Evolutionary conservation across 768 basidiomycete species (phyloP).

Genomic region (Leccinum disarticulatum): DNA sequence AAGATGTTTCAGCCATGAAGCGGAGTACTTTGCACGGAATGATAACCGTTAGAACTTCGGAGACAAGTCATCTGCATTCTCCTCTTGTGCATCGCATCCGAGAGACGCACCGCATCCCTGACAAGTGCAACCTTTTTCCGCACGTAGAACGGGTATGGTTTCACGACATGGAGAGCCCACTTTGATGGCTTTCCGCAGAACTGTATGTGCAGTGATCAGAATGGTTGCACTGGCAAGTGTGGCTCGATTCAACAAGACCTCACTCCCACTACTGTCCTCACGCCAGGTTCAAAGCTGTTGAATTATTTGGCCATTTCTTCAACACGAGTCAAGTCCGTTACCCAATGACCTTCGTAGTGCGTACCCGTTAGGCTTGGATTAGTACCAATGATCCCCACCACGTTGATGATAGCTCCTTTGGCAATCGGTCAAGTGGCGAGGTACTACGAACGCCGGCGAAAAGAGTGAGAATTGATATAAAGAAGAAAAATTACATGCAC

Average conservation of each 20-base stretch:
- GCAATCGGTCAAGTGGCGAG: conserved; percentile 41
- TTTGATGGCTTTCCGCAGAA: conserved; percentile 36
- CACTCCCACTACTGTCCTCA: conserved; percentile 31
- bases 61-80: too few relatives aligned
- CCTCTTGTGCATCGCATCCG: background rate
- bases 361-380: conserved; percentile 32
- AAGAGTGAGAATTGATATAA: background rate
- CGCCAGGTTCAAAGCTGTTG: conserved; percentile 40
- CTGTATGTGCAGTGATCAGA: conserved; percentile 15
- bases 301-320: conserved; percentile 36
- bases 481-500: background rate
- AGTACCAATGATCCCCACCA: conserved; percentile 32
- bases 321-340: conserved; percentile 27
- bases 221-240: background rate
- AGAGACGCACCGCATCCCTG: conserved; percentile 42
- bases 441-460: conserved; percentile 31
- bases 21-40: too few relatives aligned
- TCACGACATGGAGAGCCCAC: conserved; percentile 47
- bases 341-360: conserved; percentile 33
- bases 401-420: conserved; percentile 37
- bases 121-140: conserved; percentile 43
- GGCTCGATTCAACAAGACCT: background rate
- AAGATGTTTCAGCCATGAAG: too few relatives aligned
- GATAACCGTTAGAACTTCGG: too few relatives aligned
- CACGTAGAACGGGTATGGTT: conserved; percentile 40